A percentile compares a stretch with the other conserved stretches of the same genome.
These are phyloP conservation scores for Cyclotella atomus DNA, from an alignment of 108 stramenopile genomes.

Conservation along the genomic window DNA sequence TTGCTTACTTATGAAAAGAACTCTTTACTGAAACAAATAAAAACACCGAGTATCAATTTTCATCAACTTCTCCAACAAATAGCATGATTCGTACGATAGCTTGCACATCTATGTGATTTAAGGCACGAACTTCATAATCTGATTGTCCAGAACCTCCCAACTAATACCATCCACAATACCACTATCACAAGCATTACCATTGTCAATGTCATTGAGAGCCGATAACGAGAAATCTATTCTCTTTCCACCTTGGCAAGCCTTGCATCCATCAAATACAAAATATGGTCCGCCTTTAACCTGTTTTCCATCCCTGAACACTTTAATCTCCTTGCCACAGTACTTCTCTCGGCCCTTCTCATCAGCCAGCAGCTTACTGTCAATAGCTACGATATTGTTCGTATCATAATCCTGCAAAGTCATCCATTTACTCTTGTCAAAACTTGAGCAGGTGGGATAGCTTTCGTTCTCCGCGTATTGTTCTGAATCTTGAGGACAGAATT, in stretches of 20 bases:
- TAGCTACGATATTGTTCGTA: slow-evolving; percentile 15
- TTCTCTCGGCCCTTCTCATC: slow-evolving; percentile 3
- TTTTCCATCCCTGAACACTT: slow-evolving; percentile 9
- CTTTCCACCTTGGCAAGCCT: background rate
- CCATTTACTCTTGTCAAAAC: background rate
- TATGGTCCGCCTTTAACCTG: slow-evolving; percentile 1
- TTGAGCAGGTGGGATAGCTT: slow-evolving; percentile 4
- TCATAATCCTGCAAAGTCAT: slow-evolving; percentile 12
- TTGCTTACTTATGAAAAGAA: too few species aligned
- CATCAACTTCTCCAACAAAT: too few species aligned
- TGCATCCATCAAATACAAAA: slow-evolving; percentile 17
- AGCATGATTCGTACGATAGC: too few species aligned
- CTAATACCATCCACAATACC: slow-evolving; percentile 3
- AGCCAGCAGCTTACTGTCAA: slow-evolving; percentile 7
- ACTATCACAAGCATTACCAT: slow-evolving; percentile 14
- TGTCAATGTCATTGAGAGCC: slow-evolving; percentile 4
- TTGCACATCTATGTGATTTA: too few species aligned
- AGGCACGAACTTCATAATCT: slow-evolving; percentile 13
- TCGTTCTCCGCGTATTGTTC: slow-evolving; percentile 7
- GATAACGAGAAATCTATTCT: slow-evolving; percentile 17
- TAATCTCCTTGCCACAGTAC: slow-evolving; percentile 16
- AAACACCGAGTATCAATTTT: too few species aligned
- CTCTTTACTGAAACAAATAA: too few species aligned
- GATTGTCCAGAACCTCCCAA: slow-evolving; percentile 12
- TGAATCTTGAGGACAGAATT: background rate